phyloP scores from a whole-genome alignment of 2,329 filamentous ascomycete genomes.

The Fusarium sp. region DNA sequence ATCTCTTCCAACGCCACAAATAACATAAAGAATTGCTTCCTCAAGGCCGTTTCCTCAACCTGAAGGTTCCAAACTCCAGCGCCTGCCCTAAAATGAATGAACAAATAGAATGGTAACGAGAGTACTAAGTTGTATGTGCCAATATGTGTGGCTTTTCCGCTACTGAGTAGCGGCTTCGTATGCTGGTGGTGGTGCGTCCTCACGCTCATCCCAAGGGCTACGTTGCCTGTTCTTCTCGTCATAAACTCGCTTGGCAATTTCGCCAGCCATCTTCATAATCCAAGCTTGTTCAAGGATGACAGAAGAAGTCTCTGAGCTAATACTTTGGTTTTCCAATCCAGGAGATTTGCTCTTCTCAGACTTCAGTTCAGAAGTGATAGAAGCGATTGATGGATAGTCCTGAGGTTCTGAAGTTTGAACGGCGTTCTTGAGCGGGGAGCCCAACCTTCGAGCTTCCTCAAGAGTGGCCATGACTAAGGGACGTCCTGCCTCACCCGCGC shows the following conservation, averaged over 20 bases:
- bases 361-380: conserved; percentile 26
- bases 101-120: conserved; percentile 31
- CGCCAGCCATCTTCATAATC: conserved; percentile 93
- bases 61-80: conserved; percentile 35
- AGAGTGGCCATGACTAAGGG: conserved; percentile 43
- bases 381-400: conserved; percentile 32
- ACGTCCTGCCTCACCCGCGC: conserved; percentile 29
- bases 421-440: conserved; percentile 36
- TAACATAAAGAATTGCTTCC: conserved; percentile 25
- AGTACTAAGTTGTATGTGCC: conserved; percentile 35
- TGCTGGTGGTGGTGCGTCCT: conserved; percentile 69
- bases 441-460: conserved; percentile 39
- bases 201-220: conserved; percentile 59
- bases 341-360: conserved; percentile 46
- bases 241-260: conserved; percentile 87
- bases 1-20: conserved; percentile 36
- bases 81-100: conserved; percentile 33
- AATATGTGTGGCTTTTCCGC: conserved; percentile 13
- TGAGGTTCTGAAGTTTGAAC: conserved; percentile 28
- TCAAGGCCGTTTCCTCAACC: conserved; percentile 24
- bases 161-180: conserved; percentile 64
- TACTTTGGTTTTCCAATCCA: conserved; percentile 47
- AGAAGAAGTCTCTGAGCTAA: conserved; percentile 61
- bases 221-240: conserved; percentile 76
- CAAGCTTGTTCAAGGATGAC: conserved; percentile 82